phyloP scores from a whole-genome alignment of 768 basidiomycete species.

The Sarcomyxa edulis region DNA sequence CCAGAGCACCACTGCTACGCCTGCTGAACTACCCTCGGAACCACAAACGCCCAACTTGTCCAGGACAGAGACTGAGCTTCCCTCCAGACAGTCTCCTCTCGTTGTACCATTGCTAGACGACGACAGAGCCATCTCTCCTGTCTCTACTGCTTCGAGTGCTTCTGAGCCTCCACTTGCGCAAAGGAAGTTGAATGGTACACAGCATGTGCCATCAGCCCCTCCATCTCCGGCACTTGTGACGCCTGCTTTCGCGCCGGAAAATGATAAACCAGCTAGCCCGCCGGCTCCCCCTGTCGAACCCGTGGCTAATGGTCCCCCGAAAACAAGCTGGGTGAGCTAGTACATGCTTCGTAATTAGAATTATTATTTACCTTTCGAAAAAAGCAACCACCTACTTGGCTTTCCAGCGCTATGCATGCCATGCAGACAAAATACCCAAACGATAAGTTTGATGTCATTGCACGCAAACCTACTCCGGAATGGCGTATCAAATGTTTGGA shows the following conservation, averaged over 20 bases:
- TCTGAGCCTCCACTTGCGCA: conserved; percentile 74
- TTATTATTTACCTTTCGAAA: conserved; percentile 7
- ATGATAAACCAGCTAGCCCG: conserved; percentile 4
- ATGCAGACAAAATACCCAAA: conserved; percentile 73
- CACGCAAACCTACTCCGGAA: conserved; percentile 61
- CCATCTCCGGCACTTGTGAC: conserved; percentile 1
- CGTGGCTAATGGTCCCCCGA: conserved; percentile 12
- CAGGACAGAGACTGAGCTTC: conserved; percentile 31
- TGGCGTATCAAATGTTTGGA: conserved; percentile 92
- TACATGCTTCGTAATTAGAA: not conserved
- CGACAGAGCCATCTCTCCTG: conserved; percentile 63
- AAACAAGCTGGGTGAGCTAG: not conserved
- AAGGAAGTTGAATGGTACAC: conserved; percentile 52
- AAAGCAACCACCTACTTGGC: conserved; percentile 61
- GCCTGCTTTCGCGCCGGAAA: conserved; percentile 6
- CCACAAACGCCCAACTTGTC: conserved; percentile 35
- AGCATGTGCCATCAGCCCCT: conserved; percentile 23
- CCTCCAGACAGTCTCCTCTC: conserved; percentile 20
- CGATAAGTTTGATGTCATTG: conserved; percentile 77
- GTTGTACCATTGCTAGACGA: conserved; percentile 27
- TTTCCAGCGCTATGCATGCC: conserved; percentile 56
- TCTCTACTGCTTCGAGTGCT: conserved; percentile 67
- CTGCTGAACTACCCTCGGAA: conserved; percentile 31
- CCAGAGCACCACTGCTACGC: conserved; percentile 33
- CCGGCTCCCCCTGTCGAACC: conserved; percentile 8